Evolutionary conservation across 176 grass and related monocot genomes (phyloP), one percentile per base, ranked within the genome.

Genomic region (Poa annua): DNA sequence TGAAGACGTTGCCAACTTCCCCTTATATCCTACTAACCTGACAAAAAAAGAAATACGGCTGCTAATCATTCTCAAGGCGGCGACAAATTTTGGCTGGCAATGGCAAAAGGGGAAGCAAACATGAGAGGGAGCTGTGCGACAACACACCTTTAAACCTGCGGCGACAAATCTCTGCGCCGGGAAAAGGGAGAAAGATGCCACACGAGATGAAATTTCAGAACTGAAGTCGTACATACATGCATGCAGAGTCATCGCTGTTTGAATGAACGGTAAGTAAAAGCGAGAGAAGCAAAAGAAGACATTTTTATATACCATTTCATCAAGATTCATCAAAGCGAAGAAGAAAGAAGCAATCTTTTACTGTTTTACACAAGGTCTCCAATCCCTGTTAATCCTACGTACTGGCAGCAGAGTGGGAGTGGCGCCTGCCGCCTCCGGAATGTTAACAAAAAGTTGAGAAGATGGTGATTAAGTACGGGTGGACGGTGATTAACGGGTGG

Each of bases 241-340:
- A 75, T 17, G 49, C 20, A 6, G 77, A 21, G 70, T 7, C 8
- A 52, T 14, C 3, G 3, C 16, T 83, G 86, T 60, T 85, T 77
- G 81, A 79, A 80, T 55, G 35, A 25, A 72, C 54, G 34, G 56
- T 39, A 11, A 86, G 56, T 39, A 11, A 86, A 74, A 26, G 44
- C 7, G 44, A 19, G 84, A 80, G 9, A 36, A 64, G 61, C 41
- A 75, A 16, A 76, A 80, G 50, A 15, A 14, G 17, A 54, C 6
- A 53, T 81, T 89, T 89, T 82, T 89, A 70, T 89, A 70, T 89
- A 89, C 77, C 87, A 89, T 81, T 89, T 70, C 26, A 49, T 70
- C 29, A 50, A 62, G 61, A 89, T 89, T 69, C 69, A 51, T 69
- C 69, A 42, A 75, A 85, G 17, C 65, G 8, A 24, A 41, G 66